Base-by-base conservation (phyloP, 2,329 filamentous ascomycete species). In the Scedosporium aurantiacum region DNA sequence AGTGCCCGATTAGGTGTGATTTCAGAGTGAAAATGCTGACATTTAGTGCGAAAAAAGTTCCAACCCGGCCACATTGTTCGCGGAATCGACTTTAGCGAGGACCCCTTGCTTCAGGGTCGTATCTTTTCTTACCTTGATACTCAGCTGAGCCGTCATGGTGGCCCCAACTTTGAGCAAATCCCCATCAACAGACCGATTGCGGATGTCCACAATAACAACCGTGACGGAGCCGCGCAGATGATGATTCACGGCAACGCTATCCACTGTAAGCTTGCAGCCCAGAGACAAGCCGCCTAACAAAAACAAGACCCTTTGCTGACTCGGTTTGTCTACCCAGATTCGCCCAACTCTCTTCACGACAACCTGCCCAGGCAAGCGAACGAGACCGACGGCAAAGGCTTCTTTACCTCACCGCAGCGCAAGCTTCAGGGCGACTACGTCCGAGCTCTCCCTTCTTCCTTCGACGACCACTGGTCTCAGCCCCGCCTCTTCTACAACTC, bases 401-500 rank as follows among this genome's bases (percentile, higher is more conserved):
- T 81, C 0, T 94, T 91, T 65, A 71, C 83, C 3, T 88, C 91
- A 56, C 88, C 85, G 0, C 73, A 72, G 0, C 75, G 83, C 63
- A 87, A 85, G 71, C 74, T 89, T 1, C 77, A 76, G 4, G 89
- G 89, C 2, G 84, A 89, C 70, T 93, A 94, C 76, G 76, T 80
- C 18, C 84, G 90, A 10, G 76, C 86, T 5, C 78, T 82, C 68
- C 88, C 84, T 65, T 79, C 79, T 66, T 93, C 93, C 75, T 93
- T 93, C 78, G 81, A 79, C 65, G 89, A 94, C 64, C 88, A 93
- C 70, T 83, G 83, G 73, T 86, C 82, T 58, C 90, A 94, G 71
- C 89, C 90, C 0, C 88, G 92, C 69, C 77, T 93, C 1, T 94
- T 94, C 76, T 93, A 85, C 76, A 93, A 93, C 76, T 91, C 87